Conservation (phyloP, 2,329 filamentous ascomycete genomes). For the Fusarium longipes region DNA sequence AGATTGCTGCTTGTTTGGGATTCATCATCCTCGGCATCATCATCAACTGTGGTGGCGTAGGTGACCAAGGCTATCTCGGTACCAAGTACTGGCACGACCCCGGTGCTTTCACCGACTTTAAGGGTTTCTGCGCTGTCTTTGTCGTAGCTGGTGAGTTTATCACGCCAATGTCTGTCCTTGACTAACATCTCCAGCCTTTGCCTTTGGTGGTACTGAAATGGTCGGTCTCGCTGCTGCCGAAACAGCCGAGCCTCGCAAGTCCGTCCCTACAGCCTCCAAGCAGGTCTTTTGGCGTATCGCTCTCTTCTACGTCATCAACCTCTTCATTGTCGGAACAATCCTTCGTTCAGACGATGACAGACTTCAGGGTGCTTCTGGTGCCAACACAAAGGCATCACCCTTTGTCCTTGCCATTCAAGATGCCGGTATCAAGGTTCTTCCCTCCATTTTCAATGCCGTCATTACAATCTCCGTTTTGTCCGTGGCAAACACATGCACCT, state of each 20-base stretch:
- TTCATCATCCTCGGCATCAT: slow-evolving; percentile 83
- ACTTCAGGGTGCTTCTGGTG: slow-evolving; percentile 68
- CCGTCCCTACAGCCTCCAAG: slow-evolving; percentile 86
- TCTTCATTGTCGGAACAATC: slow-evolving; percentile 83
- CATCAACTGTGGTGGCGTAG: slow-evolving; percentile 83
- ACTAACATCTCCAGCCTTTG: slow-evolving; percentile 57
- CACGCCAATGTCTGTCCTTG: accelerated
- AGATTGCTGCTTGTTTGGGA: slow-evolving; percentile 56
- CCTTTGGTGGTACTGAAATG: slow-evolving; percentile 80
- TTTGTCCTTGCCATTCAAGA: slow-evolving; percentile 93
- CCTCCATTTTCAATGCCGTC: slow-evolving; percentile 93
- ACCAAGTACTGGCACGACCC: slow-evolving; percentile 80
- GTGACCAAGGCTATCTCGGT: slow-evolving; percentile 80
- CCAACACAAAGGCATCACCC: slow-evolving; percentile 81
- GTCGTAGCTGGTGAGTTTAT: slow-evolving; percentile 67
- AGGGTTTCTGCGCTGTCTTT: slow-evolving; percentile 80
- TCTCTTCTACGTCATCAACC: slow-evolving; percentile 87
- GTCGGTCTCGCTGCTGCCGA: slow-evolving; percentile 83
- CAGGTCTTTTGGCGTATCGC: slow-evolving; percentile 96
- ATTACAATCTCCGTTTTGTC: slow-evolving; percentile 94
- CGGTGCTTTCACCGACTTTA: slow-evolving; percentile 85
- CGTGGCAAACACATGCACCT: slow-evolving; percentile 91
- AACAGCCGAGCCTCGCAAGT: slow-evolving; percentile 79
- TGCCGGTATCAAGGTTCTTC: slow-evolving; percentile 82
- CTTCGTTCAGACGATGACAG: slow-evolving; percentile 76